These are phyloP conservation scores for Mycena galericulata DNA, from an alignment of 768 basidiomycete genomes.

Conservation along the genomic window DNA sequence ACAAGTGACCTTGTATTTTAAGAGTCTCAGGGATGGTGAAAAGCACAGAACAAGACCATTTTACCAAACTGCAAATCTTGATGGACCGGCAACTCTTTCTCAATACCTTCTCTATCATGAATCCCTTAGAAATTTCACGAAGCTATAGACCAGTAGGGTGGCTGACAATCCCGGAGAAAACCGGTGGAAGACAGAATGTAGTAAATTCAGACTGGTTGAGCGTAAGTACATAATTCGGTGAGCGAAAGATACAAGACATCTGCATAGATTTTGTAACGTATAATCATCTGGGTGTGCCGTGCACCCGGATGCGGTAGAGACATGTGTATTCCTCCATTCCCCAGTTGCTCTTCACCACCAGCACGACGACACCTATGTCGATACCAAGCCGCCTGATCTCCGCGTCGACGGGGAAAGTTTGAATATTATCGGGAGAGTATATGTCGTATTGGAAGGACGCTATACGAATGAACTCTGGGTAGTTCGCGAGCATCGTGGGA, in stretches of 20 bases:
- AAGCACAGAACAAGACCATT: background rate
- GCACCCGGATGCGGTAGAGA: constrained; percentile 87
- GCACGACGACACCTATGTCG: constrained; percentile 87
- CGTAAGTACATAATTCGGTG: too few species aligned
- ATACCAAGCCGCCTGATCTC: constrained; percentile 78
- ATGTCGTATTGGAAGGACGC: constrained; percentile 75
- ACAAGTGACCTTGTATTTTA: background rate
- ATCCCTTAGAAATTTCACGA: background rate
- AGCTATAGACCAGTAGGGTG: background rate
- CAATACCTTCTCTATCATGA: background rate
- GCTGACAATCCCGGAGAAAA: background rate
- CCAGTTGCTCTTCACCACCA: constrained; percentile 89
- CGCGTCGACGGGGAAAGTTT: constrained; percentile 81
- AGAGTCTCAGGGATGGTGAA: background rate
- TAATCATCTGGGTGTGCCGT: constrained; percentile 58
- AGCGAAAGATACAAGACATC: too few species aligned
- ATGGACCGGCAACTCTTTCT: background rate
- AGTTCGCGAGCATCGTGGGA: constrained; percentile 59
- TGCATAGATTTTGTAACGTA: too few species aligned
- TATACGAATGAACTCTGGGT: constrained; percentile 69
- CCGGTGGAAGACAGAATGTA: background rate
- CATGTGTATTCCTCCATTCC: constrained; percentile 88
- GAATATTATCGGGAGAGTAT: constrained; percentile 70
- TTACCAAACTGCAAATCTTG: background rate
- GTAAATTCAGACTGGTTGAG: too few species aligned